Conservation (phyloP, 441 rosid species). For the Pelargonium myrrhifolium region DNA sequence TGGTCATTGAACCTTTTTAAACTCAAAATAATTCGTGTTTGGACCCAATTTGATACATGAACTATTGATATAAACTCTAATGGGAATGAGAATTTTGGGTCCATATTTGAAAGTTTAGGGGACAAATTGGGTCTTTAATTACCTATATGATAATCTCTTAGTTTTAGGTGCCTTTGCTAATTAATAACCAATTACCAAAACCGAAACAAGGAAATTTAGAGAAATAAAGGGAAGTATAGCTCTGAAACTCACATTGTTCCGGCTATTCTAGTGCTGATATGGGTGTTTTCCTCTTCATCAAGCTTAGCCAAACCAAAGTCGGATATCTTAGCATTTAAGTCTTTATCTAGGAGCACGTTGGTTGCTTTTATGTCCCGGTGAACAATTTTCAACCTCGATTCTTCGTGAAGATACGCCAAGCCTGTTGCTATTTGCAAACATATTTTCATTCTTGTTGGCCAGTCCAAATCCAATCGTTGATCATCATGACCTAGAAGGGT, state of each 20-base stretch:
- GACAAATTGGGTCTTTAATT: too few relatives aligned
- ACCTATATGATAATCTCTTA: too few relatives aligned
- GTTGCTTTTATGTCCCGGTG: conserved; percentile 47
- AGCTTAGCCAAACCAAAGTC: conserved; percentile 12
- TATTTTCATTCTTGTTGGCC: conserved; percentile 59
- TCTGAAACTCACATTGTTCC: conserved; percentile 36
- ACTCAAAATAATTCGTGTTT: too few relatives aligned
- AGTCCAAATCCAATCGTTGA: conserved; percentile 40
- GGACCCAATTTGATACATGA: too few relatives aligned
- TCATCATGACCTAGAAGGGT: conserved; percentile 36
- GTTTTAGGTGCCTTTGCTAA: too few relatives aligned
- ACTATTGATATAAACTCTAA: too few relatives aligned
- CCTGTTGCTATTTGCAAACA: conserved; percentile 65
- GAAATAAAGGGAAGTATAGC: background rate
- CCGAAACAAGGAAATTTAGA: background rate
- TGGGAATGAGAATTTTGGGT: too few relatives aligned
- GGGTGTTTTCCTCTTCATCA: too few relatives aligned
- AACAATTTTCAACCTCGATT: conserved; percentile 49
- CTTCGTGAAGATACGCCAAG: conserved; percentile 72
- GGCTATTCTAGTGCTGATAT: conserved; percentile 38
- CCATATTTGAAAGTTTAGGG: too few relatives aligned
- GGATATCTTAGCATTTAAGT: conserved; percentile 34
- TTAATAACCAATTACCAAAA: too few relatives aligned
- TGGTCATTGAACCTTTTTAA: too few relatives aligned
- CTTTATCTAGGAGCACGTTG: conserved; percentile 35